Evolutionary conservation across 345 rosid species (phyloP), one percentile per base, ranked within the genome.

Genomic region (Citrus cavaleriei): DNA sequence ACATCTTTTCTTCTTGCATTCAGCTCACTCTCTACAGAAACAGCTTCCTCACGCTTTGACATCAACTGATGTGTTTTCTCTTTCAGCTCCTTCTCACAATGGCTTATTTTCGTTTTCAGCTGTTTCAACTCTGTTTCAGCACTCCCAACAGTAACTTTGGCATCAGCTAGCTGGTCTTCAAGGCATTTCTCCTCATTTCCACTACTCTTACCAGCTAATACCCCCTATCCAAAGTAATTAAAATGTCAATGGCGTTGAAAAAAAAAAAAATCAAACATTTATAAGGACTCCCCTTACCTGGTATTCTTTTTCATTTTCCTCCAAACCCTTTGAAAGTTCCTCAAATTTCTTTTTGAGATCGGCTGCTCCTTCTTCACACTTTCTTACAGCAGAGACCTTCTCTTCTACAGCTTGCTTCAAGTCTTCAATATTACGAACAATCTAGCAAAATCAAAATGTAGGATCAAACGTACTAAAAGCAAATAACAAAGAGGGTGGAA

Each of bases 111-210:
- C 71, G 97, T 91, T 80, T 87, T 91, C 84, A 96, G 81, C 83
- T 91, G 98, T 80, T 87, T 93, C 87, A 93, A 70, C 83, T 93
- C 99, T 78, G 97, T 93, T 83, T 89, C 98, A 57, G 92, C 92
- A 81, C 89, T 85, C 70, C 99, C 99, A 85, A 92, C 99, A 77
- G 93, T 89, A 82, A 91, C 84, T 81, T 91, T 96, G 61, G 98
- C 98, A 86, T 94, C 99, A 77, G 82, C 89, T 69, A 96, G 88
- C 85, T 96, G 99, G 88, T 96, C 98, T 83, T 96, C 95, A 73
- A 96, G 91, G 89, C 99, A 96, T 83, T 96, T 96, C 78, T 94
- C 99, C 81, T 96, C 99, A 82, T 88, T 87, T 30, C 97, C 98
- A 79, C 88, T 92, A 82, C 97, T 94, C 83, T 96, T 96, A 51